A percentile compares a stretch with the other conserved stretches of the same genome.
phyloP scores from a whole-genome alignment of 148 eudicot genomes.

The Selenicereus undatus region DNA sequence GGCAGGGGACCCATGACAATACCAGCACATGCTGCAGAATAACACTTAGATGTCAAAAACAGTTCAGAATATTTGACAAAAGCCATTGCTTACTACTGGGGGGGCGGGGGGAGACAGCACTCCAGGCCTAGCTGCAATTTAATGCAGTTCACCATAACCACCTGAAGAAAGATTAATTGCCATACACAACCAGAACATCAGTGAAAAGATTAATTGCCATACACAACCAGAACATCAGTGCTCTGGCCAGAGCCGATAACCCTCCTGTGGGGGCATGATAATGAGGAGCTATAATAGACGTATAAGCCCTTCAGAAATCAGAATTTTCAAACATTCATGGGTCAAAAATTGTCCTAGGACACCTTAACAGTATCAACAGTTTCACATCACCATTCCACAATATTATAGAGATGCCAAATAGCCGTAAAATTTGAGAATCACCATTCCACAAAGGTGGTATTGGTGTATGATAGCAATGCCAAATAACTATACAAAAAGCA shows the following conservation, averaged over 20 bases:
- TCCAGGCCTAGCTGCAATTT: neutral
- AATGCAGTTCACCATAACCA: neutral
- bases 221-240: neutral
- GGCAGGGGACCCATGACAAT: neutral
- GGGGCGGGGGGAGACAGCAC: neutral
- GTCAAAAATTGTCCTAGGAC: neutral
- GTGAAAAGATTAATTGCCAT: neutral
- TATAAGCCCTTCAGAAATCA: too few relatives aligned
- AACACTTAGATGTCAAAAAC: too few relatives aligned
- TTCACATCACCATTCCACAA: neutral
- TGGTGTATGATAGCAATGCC: neutral
- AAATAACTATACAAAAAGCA: too few relatives aligned
- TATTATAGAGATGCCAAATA: neutral
- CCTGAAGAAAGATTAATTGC: neutral
- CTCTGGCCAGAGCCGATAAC: too few relatives aligned
- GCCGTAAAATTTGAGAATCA: neutral
- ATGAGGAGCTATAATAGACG: too few relatives aligned
- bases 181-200: neutral
- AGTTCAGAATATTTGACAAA: too few relatives aligned
- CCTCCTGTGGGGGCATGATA: too few relatives aligned
- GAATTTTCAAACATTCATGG: neutral
- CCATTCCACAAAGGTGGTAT: too few relatives aligned
- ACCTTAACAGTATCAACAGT: neutral
- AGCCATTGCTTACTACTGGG: neutral
- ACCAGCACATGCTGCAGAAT: neutral